These are phyloP conservation scores for Aspergillus eucalypticola DNA, from an alignment of 2,329 filamentous ascomycete species.

Conservation along the genomic window DNA sequence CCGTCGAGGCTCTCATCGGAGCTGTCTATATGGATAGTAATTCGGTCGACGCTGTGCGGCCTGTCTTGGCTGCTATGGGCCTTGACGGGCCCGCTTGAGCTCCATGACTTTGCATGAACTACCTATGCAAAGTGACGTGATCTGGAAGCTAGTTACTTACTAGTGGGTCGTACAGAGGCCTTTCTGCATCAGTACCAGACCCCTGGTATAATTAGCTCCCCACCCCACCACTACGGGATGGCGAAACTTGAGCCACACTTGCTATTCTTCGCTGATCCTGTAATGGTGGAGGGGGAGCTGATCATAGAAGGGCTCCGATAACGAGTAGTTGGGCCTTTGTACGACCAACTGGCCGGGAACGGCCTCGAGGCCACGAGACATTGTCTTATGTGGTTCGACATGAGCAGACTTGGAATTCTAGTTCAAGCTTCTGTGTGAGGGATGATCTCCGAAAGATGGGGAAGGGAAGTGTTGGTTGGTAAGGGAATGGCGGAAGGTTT, in stretches of 20 bases:
- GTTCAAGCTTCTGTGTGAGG: no score
- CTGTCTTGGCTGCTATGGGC: constrained; percentile 12
- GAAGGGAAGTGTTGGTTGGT: no score
- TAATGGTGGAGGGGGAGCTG: no score
- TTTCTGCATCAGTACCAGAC: neutral
- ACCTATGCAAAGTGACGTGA: neutral
- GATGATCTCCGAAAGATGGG: no score
- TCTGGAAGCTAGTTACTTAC: neutral
- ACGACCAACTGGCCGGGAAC: no score
- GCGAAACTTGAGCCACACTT: neutral
- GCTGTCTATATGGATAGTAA: constrained; percentile 32
- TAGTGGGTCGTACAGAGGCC: neutral
- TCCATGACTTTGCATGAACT: neutral
- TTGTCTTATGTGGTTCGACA: no score
- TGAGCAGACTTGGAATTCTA: no score
- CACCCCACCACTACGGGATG: neutral
- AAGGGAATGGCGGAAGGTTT: no score
- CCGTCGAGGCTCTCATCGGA: constrained; percentile 38
- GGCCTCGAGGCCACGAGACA: no score
- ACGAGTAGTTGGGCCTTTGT: no score
- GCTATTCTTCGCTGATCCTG: no score
- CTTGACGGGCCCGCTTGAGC: constrained; percentile 14
- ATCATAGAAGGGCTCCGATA: no score
- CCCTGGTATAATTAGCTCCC: neutral
- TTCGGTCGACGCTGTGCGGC: constrained; percentile 8